phyloP scores from a whole-genome alignment of 2,329 filamentous ascomycete species.

The Apiospora phragmitis region DNA sequence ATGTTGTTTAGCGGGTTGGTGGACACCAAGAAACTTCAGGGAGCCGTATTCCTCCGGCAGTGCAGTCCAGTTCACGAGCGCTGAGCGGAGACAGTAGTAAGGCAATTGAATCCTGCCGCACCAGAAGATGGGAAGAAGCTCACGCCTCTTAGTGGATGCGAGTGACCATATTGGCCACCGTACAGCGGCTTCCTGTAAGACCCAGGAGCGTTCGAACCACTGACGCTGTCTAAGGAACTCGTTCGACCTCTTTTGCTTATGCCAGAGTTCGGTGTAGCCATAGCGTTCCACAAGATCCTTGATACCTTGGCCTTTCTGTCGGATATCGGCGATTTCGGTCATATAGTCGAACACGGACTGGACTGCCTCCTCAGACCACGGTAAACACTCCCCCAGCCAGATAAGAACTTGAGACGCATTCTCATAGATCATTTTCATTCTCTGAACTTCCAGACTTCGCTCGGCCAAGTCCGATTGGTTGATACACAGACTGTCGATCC shows the following conservation, averaged over 20 bases:
- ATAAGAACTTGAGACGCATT: accelerated
- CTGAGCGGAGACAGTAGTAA: background rate
- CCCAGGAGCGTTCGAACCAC: background rate
- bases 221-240: background rate
- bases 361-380: background rate
- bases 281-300: background rate
- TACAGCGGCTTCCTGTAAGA: background rate
- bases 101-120: background rate
- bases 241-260: background rate
- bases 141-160: too few relatives aligned
- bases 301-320: background rate
- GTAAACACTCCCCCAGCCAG: background rate
- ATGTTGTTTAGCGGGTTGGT: background rate
- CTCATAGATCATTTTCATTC: background rate
- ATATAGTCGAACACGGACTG: background rate
- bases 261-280: background rate
- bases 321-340: too few relatives aligned
- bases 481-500: slow-evolving; percentile 23
- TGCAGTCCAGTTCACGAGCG: background rate
- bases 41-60: background rate
- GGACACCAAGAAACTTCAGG: background rate
- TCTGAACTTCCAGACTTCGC: slow-evolving; percentile 16
- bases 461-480: slow-evolving; percentile 18
- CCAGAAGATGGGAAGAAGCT: background rate
- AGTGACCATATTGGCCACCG: too few relatives aligned